Evolutionary conservation across 306 rosid genomes (phyloP), one percentile per base, ranked within the genome.

Genomic region (Luffa acutangula): DNA sequence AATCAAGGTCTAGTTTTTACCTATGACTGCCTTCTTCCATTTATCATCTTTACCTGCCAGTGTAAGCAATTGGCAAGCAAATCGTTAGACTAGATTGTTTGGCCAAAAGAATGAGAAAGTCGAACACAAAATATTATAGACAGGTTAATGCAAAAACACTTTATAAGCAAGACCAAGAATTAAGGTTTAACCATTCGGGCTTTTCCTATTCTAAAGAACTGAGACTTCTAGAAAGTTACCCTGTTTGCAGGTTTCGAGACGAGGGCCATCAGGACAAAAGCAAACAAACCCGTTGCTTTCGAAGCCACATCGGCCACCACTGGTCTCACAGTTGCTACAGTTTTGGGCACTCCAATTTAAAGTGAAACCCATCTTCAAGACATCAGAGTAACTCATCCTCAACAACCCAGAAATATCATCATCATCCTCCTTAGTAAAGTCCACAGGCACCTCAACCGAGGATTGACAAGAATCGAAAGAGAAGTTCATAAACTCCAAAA

Each of bases 301-400:
- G 71, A 84, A 86, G 53, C 94, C 92, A 83, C 98, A 90, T 6
- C 87, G 80, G 21, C 96, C 91, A 6, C 90, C 93, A 75, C 94
- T 90, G 20, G 3, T 77, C 82, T 85, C 86, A 82, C 94, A 89
- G 31, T 52, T 46, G 62, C 85, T 78, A 69, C 93, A 93, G 70
- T 86, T 80, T 70, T 82, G 86, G 36, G 80, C 86, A 75, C 60
- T 84, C 91, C 98, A 89, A 77, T 82, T 88, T 85, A 90, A 85
- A 79, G 81, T 20, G 80, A 86, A 90, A 52, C 97, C 98, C 90
- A 85, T 86, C 83, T 86, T 84, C 85, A 92, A 67, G 67, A 91
- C 57, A 2, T 90, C 89, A 2, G 77, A 49, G 39, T 89, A 88
- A 73, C 37, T 87, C 93, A 75, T 90, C 36, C 64, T 2, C 85